Percentiles rank a stretch among this genome's conserved stretches.
Conservation (phyloP, 768 basidiomycete genomes). For the Agrocybe praecox region DNA sequence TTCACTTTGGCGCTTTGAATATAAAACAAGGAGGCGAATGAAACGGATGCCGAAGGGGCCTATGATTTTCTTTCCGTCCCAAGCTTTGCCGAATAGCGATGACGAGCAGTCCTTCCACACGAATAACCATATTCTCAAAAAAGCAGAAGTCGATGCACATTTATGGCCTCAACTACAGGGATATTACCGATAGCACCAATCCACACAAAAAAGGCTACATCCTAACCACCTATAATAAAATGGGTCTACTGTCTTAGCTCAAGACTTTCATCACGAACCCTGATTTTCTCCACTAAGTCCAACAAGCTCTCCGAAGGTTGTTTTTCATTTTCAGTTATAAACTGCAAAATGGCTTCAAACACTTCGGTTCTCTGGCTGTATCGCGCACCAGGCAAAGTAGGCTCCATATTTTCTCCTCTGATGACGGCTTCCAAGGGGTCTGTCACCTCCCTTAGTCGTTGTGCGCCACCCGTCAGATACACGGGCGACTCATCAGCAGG, state of each 20-base stretch:
- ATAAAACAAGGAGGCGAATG: no score
- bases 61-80: no score
- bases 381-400: constrained; percentile 41
- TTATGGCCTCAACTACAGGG: no score
- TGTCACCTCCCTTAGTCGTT: constrained; percentile 26
- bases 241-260: no score
- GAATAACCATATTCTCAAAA: no score
- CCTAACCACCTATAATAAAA: no score
- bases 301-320: constrained; percentile 67
- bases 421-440: constrained; percentile 23
- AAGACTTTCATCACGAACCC: not conserved
- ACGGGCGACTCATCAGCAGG: constrained; percentile 19
- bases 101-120: no score
- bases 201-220: constrained; percentile 3
- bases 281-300: constrained; percentile 56
- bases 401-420: constrained; percentile 14
- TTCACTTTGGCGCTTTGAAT: no score
- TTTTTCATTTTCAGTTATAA: constrained; percentile 64
- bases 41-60: no score
- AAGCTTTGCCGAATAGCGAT: no score
- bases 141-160: no score
- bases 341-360: constrained; percentile 68
- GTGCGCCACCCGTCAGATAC: constrained; percentile 15
- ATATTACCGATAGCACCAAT: no score
- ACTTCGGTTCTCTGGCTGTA: constrained; percentile 70